phyloP scores from a whole-genome alignment of 1,139 yeast genomes.

The Blastobotrys illinoisensis region DNA sequence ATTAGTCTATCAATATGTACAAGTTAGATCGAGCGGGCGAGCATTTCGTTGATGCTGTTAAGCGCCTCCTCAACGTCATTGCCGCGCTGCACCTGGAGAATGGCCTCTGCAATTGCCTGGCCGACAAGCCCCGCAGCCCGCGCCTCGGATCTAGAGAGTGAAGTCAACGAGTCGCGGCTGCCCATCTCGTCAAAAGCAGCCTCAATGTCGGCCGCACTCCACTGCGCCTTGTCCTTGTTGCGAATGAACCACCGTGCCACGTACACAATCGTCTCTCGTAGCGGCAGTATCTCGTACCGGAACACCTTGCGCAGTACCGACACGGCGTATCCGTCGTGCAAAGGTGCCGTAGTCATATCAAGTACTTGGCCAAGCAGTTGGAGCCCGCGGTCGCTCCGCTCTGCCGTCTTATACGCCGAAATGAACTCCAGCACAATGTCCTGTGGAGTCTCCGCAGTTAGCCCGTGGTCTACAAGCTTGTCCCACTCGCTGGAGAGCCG shows the following conservation, averaged over 20 bases:
- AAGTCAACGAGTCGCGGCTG: slow-evolving; percentile 13
- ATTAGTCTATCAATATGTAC: neutral
- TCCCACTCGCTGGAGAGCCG: slow-evolving; percentile 25
- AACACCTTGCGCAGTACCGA: slow-evolving; percentile 21
- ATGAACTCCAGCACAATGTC: slow-evolving; percentile 25
- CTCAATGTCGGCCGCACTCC: slow-evolving; percentile 21
- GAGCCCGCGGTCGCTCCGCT: slow-evolving; percentile 17
- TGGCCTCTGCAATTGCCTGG: slow-evolving; percentile 18
- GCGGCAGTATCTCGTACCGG: slow-evolving; percentile 24
- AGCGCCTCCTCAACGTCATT: slow-evolving; percentile 19
- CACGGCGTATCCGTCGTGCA: slow-evolving; percentile 17
- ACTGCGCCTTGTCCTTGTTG: slow-evolving; percentile 16
- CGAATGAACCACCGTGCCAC: slow-evolving; percentile 23
- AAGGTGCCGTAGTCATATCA: neutral
- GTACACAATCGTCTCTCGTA: slow-evolving; percentile 15
- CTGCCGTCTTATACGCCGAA: slow-evolving; percentile 23
- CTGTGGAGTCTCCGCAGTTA: slow-evolving; percentile 10
- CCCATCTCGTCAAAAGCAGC: slow-evolving; percentile 19
- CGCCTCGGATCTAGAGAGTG: slow-evolving; percentile 14
- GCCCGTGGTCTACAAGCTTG: neutral
- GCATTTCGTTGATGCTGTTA: slow-evolving; percentile 11
- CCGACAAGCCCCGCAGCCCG: slow-evolving; percentile 18
- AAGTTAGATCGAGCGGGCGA: slow-evolving; percentile 1
- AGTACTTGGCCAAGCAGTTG: slow-evolving; percentile 17
- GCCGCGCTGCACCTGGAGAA: slow-evolving; percentile 20